These are phyloP conservation scores for Raffaelea ambrosiae DNA, from an alignment of 2,329 filamentous ascomycete species.

Conservation along the genomic window DNA sequence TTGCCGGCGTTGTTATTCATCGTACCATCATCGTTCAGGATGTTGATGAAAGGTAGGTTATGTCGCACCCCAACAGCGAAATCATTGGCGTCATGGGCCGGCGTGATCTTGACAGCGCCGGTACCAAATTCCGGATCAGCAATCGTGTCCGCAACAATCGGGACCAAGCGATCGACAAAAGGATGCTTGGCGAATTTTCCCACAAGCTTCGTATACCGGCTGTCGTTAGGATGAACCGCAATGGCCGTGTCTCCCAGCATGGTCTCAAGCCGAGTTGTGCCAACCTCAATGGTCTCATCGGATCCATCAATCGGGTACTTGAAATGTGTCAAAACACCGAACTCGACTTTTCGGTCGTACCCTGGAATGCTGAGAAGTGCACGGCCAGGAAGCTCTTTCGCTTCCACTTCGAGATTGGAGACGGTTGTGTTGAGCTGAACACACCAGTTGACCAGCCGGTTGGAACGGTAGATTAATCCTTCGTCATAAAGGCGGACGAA, in stretches of 20 bases:
- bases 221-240: constrained; percentile 81
- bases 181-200: constrained; percentile 83
- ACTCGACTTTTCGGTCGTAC: constrained; percentile 94
- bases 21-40: constrained; percentile 81
- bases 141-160: constrained; percentile 81
- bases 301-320: constrained; percentile 75
- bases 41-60: constrained; percentile 85
- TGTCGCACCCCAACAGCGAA: too few relatives aligned
- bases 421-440: constrained; percentile 81
- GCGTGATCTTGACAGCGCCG: constrained; percentile 96
- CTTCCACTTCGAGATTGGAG: constrained; percentile 85
- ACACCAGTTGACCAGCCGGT: constrained; percentile 91
- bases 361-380: constrained; percentile 89
- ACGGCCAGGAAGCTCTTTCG: constrained; percentile 78
- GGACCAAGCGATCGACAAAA: constrained; percentile 69
- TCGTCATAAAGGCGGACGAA: constrained; percentile 89
- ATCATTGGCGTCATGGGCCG: constrained; percentile 94
- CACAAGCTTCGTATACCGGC: constrained; percentile 77
- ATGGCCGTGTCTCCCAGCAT: constrained; percentile 73
- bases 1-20: constrained; percentile 78
- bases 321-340: constrained; percentile 85
- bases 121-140: constrained; percentile 93
- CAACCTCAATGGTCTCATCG: constrained; percentile 78
- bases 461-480: constrained; percentile 85
- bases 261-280: constrained; percentile 53